A percentile compares a stretch with the other conserved stretches of the same genome.
These are phyloP conservation scores for Pythium grandisporangium DNA, from an alignment of 352 stramenopile species.

Conservation along the genomic window DNA sequence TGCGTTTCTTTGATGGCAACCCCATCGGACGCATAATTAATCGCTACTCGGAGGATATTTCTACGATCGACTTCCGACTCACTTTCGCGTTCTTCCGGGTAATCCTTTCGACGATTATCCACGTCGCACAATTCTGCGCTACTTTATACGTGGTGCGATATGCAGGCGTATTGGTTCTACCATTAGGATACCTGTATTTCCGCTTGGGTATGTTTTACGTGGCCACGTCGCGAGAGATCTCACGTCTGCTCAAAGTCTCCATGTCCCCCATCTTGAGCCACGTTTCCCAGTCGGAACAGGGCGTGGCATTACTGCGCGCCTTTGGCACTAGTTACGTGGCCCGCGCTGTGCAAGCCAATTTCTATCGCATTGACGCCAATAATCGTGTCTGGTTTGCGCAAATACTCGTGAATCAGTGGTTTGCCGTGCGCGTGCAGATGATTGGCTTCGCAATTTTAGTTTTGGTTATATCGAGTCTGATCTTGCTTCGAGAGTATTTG, in stretches of 20 bases:
- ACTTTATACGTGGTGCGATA: constrained; percentile 80
- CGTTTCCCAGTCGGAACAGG: constrained; percentile 23
- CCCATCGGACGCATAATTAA: constrained; percentile 88
- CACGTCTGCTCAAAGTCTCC: constrained; percentile 19
- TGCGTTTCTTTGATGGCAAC: constrained; percentile 92
- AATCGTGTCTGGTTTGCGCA: constrained; percentile 23
- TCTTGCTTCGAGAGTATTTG: constrained; percentile 18
- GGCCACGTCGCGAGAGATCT: constrained; percentile 18
- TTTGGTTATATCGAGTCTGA: constrained; percentile 22
- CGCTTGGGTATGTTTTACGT: constrained; percentile 17
- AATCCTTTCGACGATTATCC: constrained; percentile 65
- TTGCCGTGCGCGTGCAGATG: constrained; percentile 36
- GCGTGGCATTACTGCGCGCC: constrained; percentile 23
- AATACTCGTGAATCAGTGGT: constrained; percentile 24
- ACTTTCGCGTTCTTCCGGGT: constrained; percentile 31
- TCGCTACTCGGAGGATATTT: constrained; percentile 87
- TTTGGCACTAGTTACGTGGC: constrained; percentile 16
- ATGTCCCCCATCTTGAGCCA: constrained; percentile 24
- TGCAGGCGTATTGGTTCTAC: constrained; percentile 67
- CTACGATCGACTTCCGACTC: constrained; percentile 82
- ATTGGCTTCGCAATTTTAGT: constrained; percentile 31
- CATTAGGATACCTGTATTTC: constrained; percentile 69
- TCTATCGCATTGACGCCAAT: constrained; percentile 5
- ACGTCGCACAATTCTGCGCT: constrained; percentile 60
- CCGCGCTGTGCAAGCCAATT: constrained; percentile 15